phyloP scores from a whole-genome alignment of 495 filamentous ascomycete genomes.

The Neurospora sp. region DNA sequence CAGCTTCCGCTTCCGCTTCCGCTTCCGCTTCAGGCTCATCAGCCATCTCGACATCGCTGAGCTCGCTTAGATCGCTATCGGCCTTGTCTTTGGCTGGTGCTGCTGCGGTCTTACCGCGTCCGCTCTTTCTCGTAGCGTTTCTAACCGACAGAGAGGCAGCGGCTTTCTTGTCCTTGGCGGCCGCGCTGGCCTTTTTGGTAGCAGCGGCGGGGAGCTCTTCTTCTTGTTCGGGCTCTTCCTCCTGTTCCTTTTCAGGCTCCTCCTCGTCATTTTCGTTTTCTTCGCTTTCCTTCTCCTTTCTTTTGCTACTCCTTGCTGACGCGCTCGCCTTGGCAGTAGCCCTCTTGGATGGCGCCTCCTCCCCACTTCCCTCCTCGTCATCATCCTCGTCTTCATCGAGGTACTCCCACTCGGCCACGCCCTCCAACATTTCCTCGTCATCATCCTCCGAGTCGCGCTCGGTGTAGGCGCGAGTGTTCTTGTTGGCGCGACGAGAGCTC shows the following conservation, averaged over 20 bases:
- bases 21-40: background rate
- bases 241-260: constrained; percentile 5
- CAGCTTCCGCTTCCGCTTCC: background rate
- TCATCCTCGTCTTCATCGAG: constrained; percentile 15
- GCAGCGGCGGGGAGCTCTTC: background rate
- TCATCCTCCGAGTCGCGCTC: constrained; percentile 43
- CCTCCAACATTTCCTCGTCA: constrained; percentile 48
- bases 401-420: constrained; percentile 47
- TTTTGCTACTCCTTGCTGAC: background rate
- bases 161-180: constrained; percentile 4
- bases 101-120: background rate
- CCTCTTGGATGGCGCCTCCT: background rate
- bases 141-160: constrained; percentile 1
- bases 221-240: constrained; percentile 16
- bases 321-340: background rate
- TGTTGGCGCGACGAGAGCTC: constrained; percentile 37
- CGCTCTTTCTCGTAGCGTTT: background rate
- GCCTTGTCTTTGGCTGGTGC: background rate
- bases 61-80: background rate
- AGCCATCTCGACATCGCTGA: background rate
- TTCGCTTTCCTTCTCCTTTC: constrained; percentile 5
- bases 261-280: constrained; percentile 5
- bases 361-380: background rate
- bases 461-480: constrained; percentile 24
- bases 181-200: background rate